A percentile compares a stretch with the other conserved stretches of the same genome.
These are phyloP conservation scores for Colletotrichum brevisporum DNA, from an alignment of 2,329 filamentous ascomycete species.

Conservation along the genomic window DNA sequence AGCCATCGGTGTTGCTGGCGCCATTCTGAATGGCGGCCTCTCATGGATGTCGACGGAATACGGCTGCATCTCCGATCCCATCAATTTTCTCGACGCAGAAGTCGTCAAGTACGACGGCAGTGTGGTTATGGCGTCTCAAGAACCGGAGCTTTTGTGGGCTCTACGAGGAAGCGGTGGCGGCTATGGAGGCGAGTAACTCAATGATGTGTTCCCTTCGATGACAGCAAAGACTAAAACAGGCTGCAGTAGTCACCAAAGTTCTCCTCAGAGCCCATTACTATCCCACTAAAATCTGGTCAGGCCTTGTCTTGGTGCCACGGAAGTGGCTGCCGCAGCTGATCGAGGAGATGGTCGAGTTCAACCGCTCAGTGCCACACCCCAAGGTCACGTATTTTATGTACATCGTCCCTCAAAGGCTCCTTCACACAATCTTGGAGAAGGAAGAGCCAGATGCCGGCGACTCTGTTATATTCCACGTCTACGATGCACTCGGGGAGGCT, in stretches of 20 bases:
- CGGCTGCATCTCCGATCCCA: slow-evolving; percentile 25
- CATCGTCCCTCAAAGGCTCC: slow-evolving; percentile 18
- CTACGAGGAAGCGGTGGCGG: slow-evolving; percentile 27
- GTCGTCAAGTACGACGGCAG: slow-evolving; percentile 32
- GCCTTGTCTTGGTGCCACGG: slow-evolving; percentile 18
- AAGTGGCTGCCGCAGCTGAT: slow-evolving; percentile 9
- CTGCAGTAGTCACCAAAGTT: slow-evolving; percentile 18
- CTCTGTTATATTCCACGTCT: slow-evolving; percentile 22
- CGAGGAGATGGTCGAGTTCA: slow-evolving; percentile 17
- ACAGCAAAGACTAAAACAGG: not conserved
- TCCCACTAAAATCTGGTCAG: slow-evolving; percentile 31
- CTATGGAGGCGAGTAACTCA: slow-evolving; percentile 15
- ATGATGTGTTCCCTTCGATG: not conserved
- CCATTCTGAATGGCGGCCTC: slow-evolving; percentile 21
- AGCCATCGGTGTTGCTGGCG: slow-evolving; percentile 18
- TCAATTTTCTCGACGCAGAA: slow-evolving; percentile 31
- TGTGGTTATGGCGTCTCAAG: slow-evolving; percentile 23
- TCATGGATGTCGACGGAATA: slow-evolving; percentile 29
- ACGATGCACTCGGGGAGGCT: slow-evolving; percentile 23
- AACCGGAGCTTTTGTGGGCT: slow-evolving; percentile 29
- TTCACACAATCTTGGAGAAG: slow-evolving; percentile 13
- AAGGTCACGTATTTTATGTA: slow-evolving; percentile 34
- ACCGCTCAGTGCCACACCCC: slow-evolving; percentile 17
- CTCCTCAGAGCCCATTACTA: slow-evolving; percentile 26
- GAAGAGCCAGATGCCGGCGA: slow-evolving; percentile 15